Percentiles rank a stretch among this genome's conserved stretches.
These are phyloP conservation scores for Salix purpurea DNA, from an alignment of 345 rosid genomes.

Conservation along the genomic window DNA sequence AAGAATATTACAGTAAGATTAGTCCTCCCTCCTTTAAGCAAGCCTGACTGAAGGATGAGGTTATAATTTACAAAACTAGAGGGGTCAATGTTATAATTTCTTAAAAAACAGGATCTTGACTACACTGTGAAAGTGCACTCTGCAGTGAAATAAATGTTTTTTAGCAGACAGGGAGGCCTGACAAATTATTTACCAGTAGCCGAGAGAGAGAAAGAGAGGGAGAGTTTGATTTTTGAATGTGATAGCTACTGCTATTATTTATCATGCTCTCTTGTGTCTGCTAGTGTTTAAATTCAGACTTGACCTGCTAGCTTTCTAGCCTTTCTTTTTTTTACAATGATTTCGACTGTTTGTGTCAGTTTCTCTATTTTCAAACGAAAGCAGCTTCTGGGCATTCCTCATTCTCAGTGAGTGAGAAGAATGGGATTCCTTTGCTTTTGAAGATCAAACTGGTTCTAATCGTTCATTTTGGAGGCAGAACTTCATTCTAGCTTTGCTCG, in stretches of 20 bases:
- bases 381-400: constrained; percentile 21
- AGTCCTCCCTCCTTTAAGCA: not conserved
- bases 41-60: not conserved
- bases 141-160: not conserved
- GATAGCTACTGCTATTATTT: constrained; percentile 17
- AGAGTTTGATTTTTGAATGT: constrained; percentile 42
- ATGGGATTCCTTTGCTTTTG: constrained; percentile 3
- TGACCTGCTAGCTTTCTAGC: not conserved
- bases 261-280: constrained; percentile 7
- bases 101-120: not conserved
- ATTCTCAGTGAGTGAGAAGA: not conserved
- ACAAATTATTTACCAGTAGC: constrained; percentile 27
- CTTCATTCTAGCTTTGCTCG: not conserved
- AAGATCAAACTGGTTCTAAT: not conserved
- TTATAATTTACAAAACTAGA: not conserved
- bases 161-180: constrained; percentile 37
- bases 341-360: constrained; percentile 30
- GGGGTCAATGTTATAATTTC: not conserved
- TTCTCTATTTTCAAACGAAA: constrained; percentile 12
- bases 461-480: not conserved
- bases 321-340: not conserved
- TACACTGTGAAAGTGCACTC: not conserved
- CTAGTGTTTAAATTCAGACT: constrained; percentile 19
- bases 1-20: too few species aligned
- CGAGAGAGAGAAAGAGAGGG: not conserved